phyloP scores from a whole-genome alignment of 345 rosid species.

The Viola odorata region DNA sequence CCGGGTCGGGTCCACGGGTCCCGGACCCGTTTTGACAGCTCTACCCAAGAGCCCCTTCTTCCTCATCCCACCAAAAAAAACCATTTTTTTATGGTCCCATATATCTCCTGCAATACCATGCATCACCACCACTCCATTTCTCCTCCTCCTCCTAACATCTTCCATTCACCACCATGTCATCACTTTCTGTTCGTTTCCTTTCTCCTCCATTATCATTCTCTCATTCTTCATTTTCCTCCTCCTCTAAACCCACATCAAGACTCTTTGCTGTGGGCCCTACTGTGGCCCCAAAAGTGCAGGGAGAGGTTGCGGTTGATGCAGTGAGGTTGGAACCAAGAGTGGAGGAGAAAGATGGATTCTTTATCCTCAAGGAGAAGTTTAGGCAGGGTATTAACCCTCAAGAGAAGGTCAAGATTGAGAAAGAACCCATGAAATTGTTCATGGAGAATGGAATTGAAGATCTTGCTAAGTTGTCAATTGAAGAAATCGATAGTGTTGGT shows the following conservation, averaged over 20 bases:
- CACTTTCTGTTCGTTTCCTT: slow-evolving; percentile 47
- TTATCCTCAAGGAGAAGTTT: slow-evolving; percentile 80
- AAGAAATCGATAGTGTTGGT: slow-evolving; percentile 68
- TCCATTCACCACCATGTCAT: slow-evolving; percentile 31
- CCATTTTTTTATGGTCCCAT: slow-evolving; percentile 20
- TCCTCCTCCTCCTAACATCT: not conserved
- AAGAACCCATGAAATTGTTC: slow-evolving; percentile 78
- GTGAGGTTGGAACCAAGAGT: slow-evolving; percentile 80
- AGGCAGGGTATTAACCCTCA: slow-evolving; percentile 76
- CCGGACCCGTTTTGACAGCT: too few relatives aligned
- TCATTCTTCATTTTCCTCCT: slow-evolving; percentile 15
- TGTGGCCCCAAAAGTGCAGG: slow-evolving; percentile 12
- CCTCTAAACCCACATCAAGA: slow-evolving; percentile 37
- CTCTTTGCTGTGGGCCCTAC: slow-evolving; percentile 25
- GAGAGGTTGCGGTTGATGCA: slow-evolving; percentile 31
- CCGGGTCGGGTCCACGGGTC: too few relatives aligned
- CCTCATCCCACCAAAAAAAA: not conserved
- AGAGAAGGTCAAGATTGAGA: slow-evolving; percentile 83
- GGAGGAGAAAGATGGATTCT: slow-evolving; percentile 68
- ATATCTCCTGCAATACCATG: slow-evolving; percentile 39
- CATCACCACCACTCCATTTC: slow-evolving; percentile 11
- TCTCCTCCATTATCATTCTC: slow-evolving; percentile 23
- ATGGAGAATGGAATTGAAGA: slow-evolving; percentile 73
- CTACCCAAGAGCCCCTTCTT: slow-evolving; percentile 42
- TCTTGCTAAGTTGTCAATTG: slow-evolving; percentile 66